Evolutionary conservation across 2,329 filamentous ascomycete species (phyloP).

Genomic region (Plenodomus lindquistii): DNA sequence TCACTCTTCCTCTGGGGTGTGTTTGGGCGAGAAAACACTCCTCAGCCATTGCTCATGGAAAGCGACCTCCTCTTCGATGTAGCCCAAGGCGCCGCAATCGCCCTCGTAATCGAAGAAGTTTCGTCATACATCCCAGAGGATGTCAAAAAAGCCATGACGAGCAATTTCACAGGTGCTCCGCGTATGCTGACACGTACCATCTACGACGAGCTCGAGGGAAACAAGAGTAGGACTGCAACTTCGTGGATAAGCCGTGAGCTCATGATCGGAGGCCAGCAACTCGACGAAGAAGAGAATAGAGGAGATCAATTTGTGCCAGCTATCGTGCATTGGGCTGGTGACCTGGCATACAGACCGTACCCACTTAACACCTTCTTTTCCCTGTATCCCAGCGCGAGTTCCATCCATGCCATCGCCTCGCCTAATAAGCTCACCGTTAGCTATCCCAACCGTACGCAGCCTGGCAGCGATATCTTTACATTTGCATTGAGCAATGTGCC

Average conservation of each 20-base stretch:
- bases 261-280: constrained; percentile 46
- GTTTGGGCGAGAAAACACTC: constrained; percentile 47
- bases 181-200: constrained; percentile 6
- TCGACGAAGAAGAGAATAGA: constrained; percentile 15
- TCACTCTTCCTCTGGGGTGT: constrained; percentile 51
- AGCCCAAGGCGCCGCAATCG: constrained; percentile 47
- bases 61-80: constrained; percentile 49
- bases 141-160: neutral
- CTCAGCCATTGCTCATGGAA: constrained; percentile 45
- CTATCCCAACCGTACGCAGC: constrained; percentile 25
- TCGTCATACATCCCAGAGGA: neutral
- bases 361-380: constrained; percentile 18
- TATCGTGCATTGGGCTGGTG: constrained; percentile 53
- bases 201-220: constrained; percentile 37
- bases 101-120: constrained; percentile 23
- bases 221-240: constrained; percentile 38
- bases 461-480: constrained; percentile 23
- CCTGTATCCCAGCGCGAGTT: constrained; percentile 47
- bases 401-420: constrained; percentile 47
- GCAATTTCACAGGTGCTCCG: neutral
- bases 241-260: constrained; percentile 50
- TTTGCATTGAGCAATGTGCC: constrained; percentile 22
- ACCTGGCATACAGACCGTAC: constrained; percentile 39
- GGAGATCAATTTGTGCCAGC: constrained; percentile 46
- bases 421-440: constrained; percentile 22